Evolutionary conservation across 2,329 filamentous ascomycete genomes (phyloP), one percentile per base, ranked within the genome.

Genomic region (Ophiognomonia clavigignenti-juglandacearum): DNA sequence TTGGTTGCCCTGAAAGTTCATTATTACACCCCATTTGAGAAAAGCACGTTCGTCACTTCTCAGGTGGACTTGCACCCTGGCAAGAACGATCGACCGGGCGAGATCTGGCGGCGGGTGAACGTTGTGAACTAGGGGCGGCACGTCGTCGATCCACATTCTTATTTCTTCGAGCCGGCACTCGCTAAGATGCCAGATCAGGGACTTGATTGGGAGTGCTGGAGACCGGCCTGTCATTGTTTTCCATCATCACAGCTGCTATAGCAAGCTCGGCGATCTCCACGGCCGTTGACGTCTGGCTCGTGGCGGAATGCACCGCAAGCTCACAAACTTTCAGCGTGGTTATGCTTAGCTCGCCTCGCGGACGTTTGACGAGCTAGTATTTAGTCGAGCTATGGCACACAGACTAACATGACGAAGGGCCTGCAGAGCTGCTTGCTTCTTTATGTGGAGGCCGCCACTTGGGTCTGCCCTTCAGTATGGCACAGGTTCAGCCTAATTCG

Each of bases 391-490:
- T 22, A 18, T 37, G 37, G 38, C 22, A 38, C 40, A 48, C 36
- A 51, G 29, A 6, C 23, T 14, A 38, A 23, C 48, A 39, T 19
- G 40, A 38, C 29, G 19, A 41, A 40, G 40, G 39, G 32, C 22
- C 19, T 34, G 10, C 10, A 29, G n/a, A n/a, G n/a, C n/a, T n/a
- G n/a, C 16, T 24, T 22, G 9, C 16, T 34, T 26, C 39, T n/a
- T n/a, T n/a, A n/a, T n/a, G n/a, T n/a, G n/a, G n/a, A n/a, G n/a
- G n/a, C n/a, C n/a, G n/a, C n/a, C n/a, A n/a, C n/a, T n/a, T n/a
- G n/a, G n/a, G n/a, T n/a, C n/a, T n/a, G n/a, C n/a, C n/a, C n/a
- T n/a, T n/a, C n/a, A n/a, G 20, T 26, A 22, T 16, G 44, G 9
- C 24, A 16, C 9, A 45, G 24, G 42, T 26, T 36, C 19, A 36